Conservation (phyloP, 2,329 filamentous ascomycete species). For the Aspergillus arachidicola region DNA sequence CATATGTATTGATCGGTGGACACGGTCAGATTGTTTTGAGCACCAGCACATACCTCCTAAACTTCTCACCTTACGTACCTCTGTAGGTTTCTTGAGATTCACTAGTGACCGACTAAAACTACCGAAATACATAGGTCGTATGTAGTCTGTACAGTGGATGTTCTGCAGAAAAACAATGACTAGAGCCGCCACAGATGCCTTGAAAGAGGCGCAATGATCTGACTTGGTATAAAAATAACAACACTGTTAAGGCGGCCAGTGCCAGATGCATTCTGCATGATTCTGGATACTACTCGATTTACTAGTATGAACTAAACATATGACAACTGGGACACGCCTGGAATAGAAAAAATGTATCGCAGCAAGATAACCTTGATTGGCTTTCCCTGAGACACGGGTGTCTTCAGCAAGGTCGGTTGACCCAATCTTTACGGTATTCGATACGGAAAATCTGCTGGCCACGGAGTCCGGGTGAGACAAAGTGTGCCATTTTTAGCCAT, state of each 20-base stretch:
- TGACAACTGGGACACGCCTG: constrained; percentile 8
- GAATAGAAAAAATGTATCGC: constrained; percentile 8
- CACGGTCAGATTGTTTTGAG: background rate
- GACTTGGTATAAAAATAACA: constrained; percentile 17
- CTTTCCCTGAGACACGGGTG: constrained; percentile 13
- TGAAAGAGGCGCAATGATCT: constrained; percentile 1
- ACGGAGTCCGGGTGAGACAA: constrained; percentile 22
- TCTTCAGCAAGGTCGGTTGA: constrained; percentile 3
- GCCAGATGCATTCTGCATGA: constrained; percentile 6
- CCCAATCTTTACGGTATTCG: background rate
- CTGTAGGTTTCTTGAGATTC: background rate
- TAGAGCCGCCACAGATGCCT: background rate
- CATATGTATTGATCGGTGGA: background rate
- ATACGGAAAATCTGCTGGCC: background rate
- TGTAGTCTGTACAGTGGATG: background rate
- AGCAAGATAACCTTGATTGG: constrained; percentile 14
- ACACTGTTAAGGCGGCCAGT: constrained; percentile 10
- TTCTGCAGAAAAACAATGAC: constrained; percentile 5
- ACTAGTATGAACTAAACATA: constrained; percentile 4
- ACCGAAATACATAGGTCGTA: background rate
- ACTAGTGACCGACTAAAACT: background rate
- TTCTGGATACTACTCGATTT: background rate
- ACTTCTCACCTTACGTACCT: background rate
- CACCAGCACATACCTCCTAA: background rate
- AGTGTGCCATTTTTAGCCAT: constrained; percentile 25